Evolutionary conservation across 2,329 filamentous ascomycete species (phyloP).

Genomic region (Lasiodiplodia sp.): DNA sequence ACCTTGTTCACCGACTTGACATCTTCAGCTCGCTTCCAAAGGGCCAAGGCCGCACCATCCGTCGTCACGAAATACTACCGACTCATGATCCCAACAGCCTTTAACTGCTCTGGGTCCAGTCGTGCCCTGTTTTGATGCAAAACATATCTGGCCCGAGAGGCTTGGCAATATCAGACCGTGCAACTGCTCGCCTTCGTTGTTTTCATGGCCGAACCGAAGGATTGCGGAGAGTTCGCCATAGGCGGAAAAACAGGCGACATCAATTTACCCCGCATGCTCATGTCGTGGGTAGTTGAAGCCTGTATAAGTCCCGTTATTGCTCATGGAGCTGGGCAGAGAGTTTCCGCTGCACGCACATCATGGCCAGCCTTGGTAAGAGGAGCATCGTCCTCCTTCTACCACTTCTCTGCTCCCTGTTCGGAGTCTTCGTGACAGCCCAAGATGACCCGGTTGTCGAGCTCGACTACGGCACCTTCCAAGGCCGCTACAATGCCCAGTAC

Average conservation of each 20-base stretch:
- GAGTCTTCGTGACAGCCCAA: not conserved
- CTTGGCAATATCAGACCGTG: slow-evolving; percentile 9
- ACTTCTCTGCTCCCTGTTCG: not conserved
- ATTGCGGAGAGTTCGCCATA: not conserved
- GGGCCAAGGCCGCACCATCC: not conserved
- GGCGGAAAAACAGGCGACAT: slow-evolving; percentile 6
- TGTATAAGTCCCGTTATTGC: no score
- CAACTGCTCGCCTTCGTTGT: not conserved
- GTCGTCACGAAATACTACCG: not conserved
- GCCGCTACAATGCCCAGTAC: slow-evolving; percentile 59
- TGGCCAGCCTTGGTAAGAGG: not conserved
- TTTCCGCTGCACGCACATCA: not conserved
- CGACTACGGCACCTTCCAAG: slow-evolving; percentile 56
- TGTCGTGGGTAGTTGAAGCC: no score
- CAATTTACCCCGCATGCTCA: slow-evolving; percentile 6
- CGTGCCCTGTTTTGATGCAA: not conserved
- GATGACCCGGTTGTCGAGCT: slow-evolving; percentile 37
- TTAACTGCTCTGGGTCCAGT: not conserved
- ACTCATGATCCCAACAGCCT: not conserved
- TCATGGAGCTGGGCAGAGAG: not conserved
- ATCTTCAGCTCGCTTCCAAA: slow-evolving; percentile 5
- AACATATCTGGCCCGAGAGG: not conserved
- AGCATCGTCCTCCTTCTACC: not conserved
- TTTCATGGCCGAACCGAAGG: slow-evolving; percentile 5
- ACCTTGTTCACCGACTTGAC: slow-evolving; percentile 11